Conservation (phyloP, 805 yeast genomes). For the Lipomyces kockii region DNA sequence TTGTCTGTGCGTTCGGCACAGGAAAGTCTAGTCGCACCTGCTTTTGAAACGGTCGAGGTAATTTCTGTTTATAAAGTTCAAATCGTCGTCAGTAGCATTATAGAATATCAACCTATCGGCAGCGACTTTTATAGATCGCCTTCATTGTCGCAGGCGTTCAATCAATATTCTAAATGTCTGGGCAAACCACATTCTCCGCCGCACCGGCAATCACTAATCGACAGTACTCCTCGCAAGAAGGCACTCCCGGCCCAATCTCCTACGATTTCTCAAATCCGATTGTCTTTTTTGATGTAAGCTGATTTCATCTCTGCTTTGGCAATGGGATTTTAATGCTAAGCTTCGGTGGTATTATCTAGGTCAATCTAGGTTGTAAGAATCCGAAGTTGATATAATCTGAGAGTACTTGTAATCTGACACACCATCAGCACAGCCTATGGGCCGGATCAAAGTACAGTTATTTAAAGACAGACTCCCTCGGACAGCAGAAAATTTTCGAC, state of each 20-base stretch:
- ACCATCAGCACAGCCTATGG: constrained; percentile 44
- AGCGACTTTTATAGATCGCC: too few species aligned
- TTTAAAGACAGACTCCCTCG: constrained; percentile 50
- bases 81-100: too few species aligned
- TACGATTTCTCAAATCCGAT: constrained; percentile 43
- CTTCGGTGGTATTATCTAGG: constrained; percentile 30
- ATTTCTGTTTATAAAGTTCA: too few species aligned
- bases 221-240: constrained; percentile 7
- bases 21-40: too few species aligned
- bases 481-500: constrained; percentile 58
- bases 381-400: neutral
- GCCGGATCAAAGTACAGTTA: constrained; percentile 54
- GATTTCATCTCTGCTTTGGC: constrained; percentile 15
- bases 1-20: neutral
- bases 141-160: neutral
- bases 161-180: neutral
- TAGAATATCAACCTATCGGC: neutral
- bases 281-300: constrained; percentile 51
- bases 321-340: neutral
- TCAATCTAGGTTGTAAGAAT: constrained; percentile 43
- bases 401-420: too few species aligned
- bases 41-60: neutral
- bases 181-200: constrained; percentile 15
- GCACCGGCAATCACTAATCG: constrained; percentile 11
- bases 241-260: constrained; percentile 13